Evolutionary conservation across 129 eudicot genomes (phyloP), one percentile per base, ranked within the genome.

Genomic region (Deinandra increscens): DNA sequence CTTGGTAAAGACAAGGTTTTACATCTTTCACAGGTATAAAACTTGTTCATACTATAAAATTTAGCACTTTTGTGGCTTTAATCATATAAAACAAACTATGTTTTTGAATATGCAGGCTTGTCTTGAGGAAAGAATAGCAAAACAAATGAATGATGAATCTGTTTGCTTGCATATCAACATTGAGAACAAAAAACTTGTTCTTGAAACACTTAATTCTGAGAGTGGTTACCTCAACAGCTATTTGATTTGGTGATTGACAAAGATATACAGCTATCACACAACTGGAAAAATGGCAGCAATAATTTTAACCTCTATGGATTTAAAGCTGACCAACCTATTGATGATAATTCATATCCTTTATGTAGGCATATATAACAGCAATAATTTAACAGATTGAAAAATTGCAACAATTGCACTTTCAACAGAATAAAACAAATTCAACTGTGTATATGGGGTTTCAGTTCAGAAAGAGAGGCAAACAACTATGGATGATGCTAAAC

Each of bases 21-120:
- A 75, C 97, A 87, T 72, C 91, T 90, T 70, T 91, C 98, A 76
- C 98, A 82, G 98, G 98, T 88, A 70, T 12, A 7, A 4, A 14
- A 45, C 11, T 6, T 13, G 3, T 13, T 11, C 9, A 0, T 38
- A 8, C 7, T 8, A 31, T 23, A 26, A 13, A 7, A 17, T 23
- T 4, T 44, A 8, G 15, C 71, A 12, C 3, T 0, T 20, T 80
- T 65, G 17, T n/a, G 3, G 9, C 18, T 59, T 72, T 19, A 41
- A 54, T 54, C 7, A 18, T 19, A 7, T 42, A 34, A 33, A 39
- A 38, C 5, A 9, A 49, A 63, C 51, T 42, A 1, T 0, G 60
- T 17, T 13, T 13, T 9, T 49, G n/a, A n/a, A 22, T 69, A 13
- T 20, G 7, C 64, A 91, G 98, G 98, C 95, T 23, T 80, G 81